phyloP scores from a whole-genome alignment of 306 rosid genomes.

The Hippophae rhamnoides region DNA sequence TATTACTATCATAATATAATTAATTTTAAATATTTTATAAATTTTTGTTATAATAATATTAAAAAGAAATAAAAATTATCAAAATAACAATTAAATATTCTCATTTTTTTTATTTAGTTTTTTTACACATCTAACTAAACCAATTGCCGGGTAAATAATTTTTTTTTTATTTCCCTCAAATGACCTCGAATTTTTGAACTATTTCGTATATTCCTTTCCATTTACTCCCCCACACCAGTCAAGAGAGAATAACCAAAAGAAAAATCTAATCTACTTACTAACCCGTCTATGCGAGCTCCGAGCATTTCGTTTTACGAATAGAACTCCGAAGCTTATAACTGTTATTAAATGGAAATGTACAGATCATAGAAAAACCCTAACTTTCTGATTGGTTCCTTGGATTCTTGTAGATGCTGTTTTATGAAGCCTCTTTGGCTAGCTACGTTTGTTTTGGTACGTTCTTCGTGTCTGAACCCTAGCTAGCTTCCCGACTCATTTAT shows the following conservation, averaged over 20 bases:
- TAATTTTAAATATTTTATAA: no score
- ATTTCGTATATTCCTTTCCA: conserved; percentile 1
- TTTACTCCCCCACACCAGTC: not conserved
- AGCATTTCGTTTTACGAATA: conserved; percentile 30
- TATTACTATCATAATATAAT: no score
- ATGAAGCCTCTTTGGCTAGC: conserved; percentile 45
- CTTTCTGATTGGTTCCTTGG: conserved; percentile 14
- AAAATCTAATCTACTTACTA: conserved; percentile 11
- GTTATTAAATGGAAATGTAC: conserved; percentile 15
- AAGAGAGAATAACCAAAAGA: conserved; percentile 15
- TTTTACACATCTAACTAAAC: no score
- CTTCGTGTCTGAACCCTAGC: conserved; percentile 36
- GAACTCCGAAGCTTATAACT: conserved; percentile 9
- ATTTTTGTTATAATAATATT: no score
- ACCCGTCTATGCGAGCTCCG: conserved; percentile 19
- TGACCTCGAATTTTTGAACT: conserved; percentile 9
- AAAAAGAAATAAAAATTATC: no score
- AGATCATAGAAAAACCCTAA: conserved; percentile 38
- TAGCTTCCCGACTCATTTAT: conserved; percentile 5
- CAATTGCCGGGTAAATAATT: not conserved
- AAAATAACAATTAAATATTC: no score
- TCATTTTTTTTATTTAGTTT: no score
- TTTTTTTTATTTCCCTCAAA: conserved; percentile 9
- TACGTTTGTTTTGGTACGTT: conserved; percentile 36
- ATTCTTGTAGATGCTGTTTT: conserved; percentile 19